Base-by-base conservation (phyloP, 2,329 filamentous ascomycete genomes). In the Colletotrichum destructivum region DNA sequence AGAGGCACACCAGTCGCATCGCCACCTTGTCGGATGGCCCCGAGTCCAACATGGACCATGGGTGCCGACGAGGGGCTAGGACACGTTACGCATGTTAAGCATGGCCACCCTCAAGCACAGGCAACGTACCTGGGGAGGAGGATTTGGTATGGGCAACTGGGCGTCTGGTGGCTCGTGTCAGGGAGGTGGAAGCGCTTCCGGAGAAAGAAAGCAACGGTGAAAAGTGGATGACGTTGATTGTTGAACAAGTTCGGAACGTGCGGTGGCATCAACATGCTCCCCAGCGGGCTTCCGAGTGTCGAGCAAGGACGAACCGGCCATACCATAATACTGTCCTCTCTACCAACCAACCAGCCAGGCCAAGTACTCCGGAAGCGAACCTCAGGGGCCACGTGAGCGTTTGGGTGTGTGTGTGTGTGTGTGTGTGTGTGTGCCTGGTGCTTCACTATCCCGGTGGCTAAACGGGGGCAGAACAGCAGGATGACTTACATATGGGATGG, bases 401-500 rank as follows among this genome's bases (percentile, higher is more conserved):
- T 38, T 38, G 31, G 31, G 31, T 35, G 6, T 11, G 35, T 38
- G 35, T 11, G 35, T 38, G 35, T 11, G 35, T 38, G 35, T 38
- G 35, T 38, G 35, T 38, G 35, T 38, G 35, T 38, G 35, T 11
- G n/a, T 11, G n/a, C n/a, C 16, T 11, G 9, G 35, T 9, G 35
- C 35, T 16, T 16, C 8, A 42, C 18, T 9, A 60, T 42, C 26
- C n/a, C 18, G 44, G 16, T 42, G 21, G 2, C 40, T 23, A 55
- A 18, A 38, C 7, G 54, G 59, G 46, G 44, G 46, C 59, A 52
- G 66, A 47, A 52, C 40, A 18, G 52, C 13, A 47, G n/a, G 40
- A 73, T 74, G 73, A 73, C 71, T 71, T 73, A 73, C 71, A 74
- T 74, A 62, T 71, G 66, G 42, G 55, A 31, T 63, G 38, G 60